Base-by-base conservation (phyloP, 148 eudicot species). In the Pharnaceum exiguum region DNA sequence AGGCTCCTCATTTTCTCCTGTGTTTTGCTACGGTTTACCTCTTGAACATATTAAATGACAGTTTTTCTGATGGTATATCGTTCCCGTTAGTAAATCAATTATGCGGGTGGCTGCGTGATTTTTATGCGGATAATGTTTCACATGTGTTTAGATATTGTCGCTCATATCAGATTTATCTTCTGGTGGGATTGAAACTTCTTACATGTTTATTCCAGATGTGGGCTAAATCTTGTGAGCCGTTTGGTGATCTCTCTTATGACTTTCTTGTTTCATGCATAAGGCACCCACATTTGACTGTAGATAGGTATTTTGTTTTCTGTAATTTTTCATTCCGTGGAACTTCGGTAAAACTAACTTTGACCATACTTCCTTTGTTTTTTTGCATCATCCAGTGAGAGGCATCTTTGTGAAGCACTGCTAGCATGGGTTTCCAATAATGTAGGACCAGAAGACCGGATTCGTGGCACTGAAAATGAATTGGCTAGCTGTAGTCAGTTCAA, bases 391-490 rank as follows among this genome's bases (percentile, higher is more conserved):
- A 91, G 98, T 64, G 98, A 91, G 76, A 81, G 76, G 76, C 82
- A 83, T 72, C 90, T 91, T 59, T 81, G 84, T 77, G 88, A 87
- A 68, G 82, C 77, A 39, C 52, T 88, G 54, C 65, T 85, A 48
- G 64, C 69, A 59, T 91, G 98, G 96, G 46, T 81, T 43, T 60
- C 62, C 55, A 70, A 78, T 65, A 77, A 83, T 27, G n/a, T 46
- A 26, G 66, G 70, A 70, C 69, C 55, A 35, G 55, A 23, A 47
- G 68, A 66, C 44, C 51, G 50, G 27, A 53, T 37, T 35, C 55
- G 55, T 22, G 46, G 46, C 51, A 22, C 42, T 51, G 54, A 29
- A 42, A 79, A 46, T 58, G 74, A n/a, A n/a, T n/a, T n/a, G n/a
- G n/a, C 58, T 45, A 58, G 69, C 49, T 57, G 25, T 43, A 53